Evolutionary conservation across 1,139 yeast genomes (phyloP).

Genomic region (Yamadazyma membranifaciens): DNA sequence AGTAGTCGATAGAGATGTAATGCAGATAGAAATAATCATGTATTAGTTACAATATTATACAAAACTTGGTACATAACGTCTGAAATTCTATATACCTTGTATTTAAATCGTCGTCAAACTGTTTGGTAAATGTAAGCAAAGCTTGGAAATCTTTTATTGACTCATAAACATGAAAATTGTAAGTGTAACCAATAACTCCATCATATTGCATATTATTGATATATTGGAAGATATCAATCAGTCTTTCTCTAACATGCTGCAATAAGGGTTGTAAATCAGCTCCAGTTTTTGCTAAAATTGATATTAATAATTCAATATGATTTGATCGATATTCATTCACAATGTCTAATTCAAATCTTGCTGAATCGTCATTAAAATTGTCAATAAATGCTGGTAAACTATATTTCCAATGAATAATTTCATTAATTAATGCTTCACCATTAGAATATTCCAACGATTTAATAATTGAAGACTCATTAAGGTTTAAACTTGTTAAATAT

Average conservation of each 20-base stretch:
- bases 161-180: constrained; percentile 2
- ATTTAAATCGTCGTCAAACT: not conserved
- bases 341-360: constrained; percentile 33
- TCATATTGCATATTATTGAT: not conserved
- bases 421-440: not conserved
- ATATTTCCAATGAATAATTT: not conserved
- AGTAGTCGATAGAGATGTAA: too few relatives aligned
- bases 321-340: constrained; percentile 21
- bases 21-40: too few relatives aligned
- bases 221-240: not conserved
- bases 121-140: not conserved
- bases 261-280: constrained; percentile 7
- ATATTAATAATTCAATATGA: not conserved
- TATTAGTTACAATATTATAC: too few relatives aligned
- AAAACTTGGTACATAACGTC: too few relatives aligned
- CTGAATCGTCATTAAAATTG: constrained; percentile 6
- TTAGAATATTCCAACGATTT: not conserved
- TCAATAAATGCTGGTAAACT: constrained; percentile 3
- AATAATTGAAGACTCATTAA: not conserved
- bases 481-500: not conserved
- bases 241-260: not conserved
- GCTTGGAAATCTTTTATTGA: not conserved
- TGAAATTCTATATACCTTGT: too few relatives aligned
- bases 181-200: constrained; percentile 3
- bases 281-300: not conserved